Evolutionary conservation across 2,329 filamentous ascomycete species (phyloP), one percentile per base, ranked within the genome.

Genomic region (Cercospora canescens): DNA sequence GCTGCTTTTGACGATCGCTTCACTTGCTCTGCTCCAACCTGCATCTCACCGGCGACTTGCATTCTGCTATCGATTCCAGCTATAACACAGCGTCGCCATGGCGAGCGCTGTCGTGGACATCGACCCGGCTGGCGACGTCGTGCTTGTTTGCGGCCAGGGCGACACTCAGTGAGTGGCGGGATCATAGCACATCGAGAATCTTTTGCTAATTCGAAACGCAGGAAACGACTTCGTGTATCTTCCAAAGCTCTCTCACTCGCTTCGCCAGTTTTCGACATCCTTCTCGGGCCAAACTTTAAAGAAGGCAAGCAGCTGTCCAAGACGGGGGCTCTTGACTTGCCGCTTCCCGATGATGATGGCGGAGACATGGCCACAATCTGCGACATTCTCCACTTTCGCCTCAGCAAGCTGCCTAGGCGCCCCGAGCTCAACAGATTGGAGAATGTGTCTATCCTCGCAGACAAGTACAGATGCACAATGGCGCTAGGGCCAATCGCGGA

Each of bases 111-210:
- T 21, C 3, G 18, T 37, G 16, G 45, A 67, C 9, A 41, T 83
- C 68, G 74, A 76, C 58, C 78, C 81, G 1, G 81, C 83, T 80
- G 78, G 63, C n/a, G 63, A 63, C 26, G 50, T 65, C 6, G 32
- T 63, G 8, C 55, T 68, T 8, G 32, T 52, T 14, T 63, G 52
- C 45, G 48, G 45, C 24, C 16, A 9, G 9, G 6, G 21, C 9
- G n/a, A 34, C 21, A 24, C 1, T 1, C 2, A 1, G 56, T 37
- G 21, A 30, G 21, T 45, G 18, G 1, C n/a, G 11, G n/a, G 6
- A 18, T n/a, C 18, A n/a, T 6, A 14, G 35, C 4, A 11, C 16
- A 3, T 39, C 35, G 35, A 35, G 14, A 4, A 4, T 14, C 34
- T 9, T 3, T n/a, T 5, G 16, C 39, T 41, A 9, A 41, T 12